Evolutionary conservation across 805 yeast genomes (phyloP).

Genomic region (Zygosaccharomyces kombuchaensis): DNA sequence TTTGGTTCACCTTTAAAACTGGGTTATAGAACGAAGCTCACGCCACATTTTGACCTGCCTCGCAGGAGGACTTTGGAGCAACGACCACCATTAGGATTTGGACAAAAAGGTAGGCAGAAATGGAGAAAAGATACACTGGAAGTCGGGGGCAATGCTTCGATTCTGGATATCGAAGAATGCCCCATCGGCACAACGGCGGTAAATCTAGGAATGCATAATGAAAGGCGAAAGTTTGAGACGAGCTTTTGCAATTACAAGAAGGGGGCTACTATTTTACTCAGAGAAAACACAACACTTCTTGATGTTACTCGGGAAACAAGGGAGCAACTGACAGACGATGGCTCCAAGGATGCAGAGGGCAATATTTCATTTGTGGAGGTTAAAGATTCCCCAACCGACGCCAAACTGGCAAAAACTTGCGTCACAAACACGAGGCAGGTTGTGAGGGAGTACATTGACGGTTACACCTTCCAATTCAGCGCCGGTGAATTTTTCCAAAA

Average conservation of each 20-base stretch:
- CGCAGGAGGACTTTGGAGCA: constrained; percentile 41
- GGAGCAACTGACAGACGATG: constrained; percentile 38
- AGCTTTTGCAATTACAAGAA: constrained; percentile 50
- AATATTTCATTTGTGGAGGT: constrained; percentile 39
- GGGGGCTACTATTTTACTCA: constrained; percentile 80
- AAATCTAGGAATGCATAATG: constrained; percentile 67
- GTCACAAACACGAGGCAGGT: constrained; percentile 74
- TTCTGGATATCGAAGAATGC: constrained; percentile 92
- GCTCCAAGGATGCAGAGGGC: constrained; percentile 42
- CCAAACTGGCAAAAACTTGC: constrained; percentile 56
- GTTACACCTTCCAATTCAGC: constrained; percentile 75
- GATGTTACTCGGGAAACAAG: constrained; percentile 26
- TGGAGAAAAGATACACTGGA: constrained; percentile 49
- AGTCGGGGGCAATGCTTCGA: constrained; percentile 56
- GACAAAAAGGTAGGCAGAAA: constrained; percentile 71
- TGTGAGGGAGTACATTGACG: constrained; percentile 72
- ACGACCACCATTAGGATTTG: constrained; percentile 83
- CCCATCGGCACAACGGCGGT: constrained; percentile 79
- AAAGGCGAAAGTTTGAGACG: constrained; percentile 52
- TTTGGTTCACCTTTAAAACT: constrained; percentile 73
- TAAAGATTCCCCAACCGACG: constrained; percentile 28
- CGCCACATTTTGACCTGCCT: constrained; percentile 91
- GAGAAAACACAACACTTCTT: constrained; percentile 63
- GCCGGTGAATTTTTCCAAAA: constrained; percentile 98
- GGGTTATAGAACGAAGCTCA: constrained; percentile 83